Conservation (phyloP, 2,329 filamentous ascomycete species). For the Pseudopyricularia javanii region DNA sequence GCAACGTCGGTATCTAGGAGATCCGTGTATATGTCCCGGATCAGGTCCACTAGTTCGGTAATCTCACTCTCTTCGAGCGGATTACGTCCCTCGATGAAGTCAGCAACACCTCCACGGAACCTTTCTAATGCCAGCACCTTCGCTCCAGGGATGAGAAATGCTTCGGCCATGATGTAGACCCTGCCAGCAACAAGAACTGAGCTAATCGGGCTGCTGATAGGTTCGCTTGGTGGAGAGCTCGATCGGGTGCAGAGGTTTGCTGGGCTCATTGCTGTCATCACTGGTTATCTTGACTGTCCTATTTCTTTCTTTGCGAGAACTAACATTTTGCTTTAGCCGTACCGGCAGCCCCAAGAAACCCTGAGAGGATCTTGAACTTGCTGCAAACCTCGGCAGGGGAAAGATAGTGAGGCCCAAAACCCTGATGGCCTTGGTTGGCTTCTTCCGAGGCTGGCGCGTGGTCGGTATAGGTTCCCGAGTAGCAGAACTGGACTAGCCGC, state of each 20-base stretch:
- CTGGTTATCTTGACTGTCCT: no score
- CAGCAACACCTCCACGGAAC: not conserved
- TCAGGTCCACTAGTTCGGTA: not conserved
- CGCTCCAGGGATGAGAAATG: not conserved
- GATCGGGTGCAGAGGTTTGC: not conserved
- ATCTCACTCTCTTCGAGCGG: not conserved
- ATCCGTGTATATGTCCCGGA: not conserved
- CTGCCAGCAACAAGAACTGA: no score
- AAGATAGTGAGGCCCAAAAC: not conserved
- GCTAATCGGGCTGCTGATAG: no score
- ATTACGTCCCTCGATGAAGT: not conserved
- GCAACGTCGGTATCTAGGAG: not conserved
- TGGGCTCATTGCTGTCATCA: not conserved
- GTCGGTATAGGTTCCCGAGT: not conserved
- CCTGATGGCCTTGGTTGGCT: not conserved
- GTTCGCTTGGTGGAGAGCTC: not conserved
- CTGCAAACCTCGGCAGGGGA: not conserved
- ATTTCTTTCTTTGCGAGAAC: no score
- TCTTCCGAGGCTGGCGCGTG: not conserved
- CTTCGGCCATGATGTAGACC: not conserved
- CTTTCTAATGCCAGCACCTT: not conserved
- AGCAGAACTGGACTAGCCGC: not conserved
- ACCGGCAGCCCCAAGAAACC: not conserved
- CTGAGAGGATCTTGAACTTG: not conserved
- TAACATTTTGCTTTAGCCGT: not conserved